A percentile compares a stretch with the other conserved stretches of the same genome.
These are phyloP conservation scores for Paecilomyces sp. DNA, from an alignment of 2,329 filamentous ascomycete species.

Conservation along the genomic window DNA sequence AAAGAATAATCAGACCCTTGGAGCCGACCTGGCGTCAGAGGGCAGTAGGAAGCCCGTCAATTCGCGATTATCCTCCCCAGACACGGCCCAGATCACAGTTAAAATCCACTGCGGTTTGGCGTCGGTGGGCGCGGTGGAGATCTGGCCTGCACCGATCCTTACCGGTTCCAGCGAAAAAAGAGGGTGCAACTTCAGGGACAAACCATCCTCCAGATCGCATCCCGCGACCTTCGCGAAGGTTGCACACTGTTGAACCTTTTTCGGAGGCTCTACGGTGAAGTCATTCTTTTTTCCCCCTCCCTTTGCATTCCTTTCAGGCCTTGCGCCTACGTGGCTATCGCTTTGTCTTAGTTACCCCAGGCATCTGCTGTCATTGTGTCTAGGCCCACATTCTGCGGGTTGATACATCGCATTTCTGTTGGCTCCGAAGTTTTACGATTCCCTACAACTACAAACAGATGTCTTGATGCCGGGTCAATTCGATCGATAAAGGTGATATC, in stretches of 20 bases:
- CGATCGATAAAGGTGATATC: not conserved
- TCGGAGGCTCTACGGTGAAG: not conserved
- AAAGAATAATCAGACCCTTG: not conserved
- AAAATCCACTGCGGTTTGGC: not conserved
- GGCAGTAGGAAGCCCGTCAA: not conserved
- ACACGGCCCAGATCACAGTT: not conserved
- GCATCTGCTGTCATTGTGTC: not conserved
- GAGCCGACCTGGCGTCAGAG: not conserved
- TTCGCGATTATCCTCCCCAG: not conserved
- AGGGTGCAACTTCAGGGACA: slow-evolving; percentile 3
- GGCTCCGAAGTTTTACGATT: not conserved
- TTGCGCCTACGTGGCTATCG: not conserved
- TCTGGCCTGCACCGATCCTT: slow-evolving; percentile 2
- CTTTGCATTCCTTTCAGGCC: not conserved
- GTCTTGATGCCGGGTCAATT: not conserved
- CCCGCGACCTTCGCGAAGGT: not conserved
- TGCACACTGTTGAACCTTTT: not conserved
- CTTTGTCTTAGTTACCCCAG: not conserved
- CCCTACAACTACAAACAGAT: not conserved
- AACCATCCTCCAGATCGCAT: not conserved
- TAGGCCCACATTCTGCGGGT: not conserved
- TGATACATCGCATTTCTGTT: not conserved
- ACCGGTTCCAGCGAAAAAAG: not conserved
- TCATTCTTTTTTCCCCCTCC: not conserved
- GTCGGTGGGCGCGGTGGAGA: not conserved